Percentiles rank a stretch among this genome's conserved stretches.
These are phyloP conservation scores for Pueraria montana DNA, from an alignment of 306 rosid genomes.

Conservation along the genomic window DNA sequence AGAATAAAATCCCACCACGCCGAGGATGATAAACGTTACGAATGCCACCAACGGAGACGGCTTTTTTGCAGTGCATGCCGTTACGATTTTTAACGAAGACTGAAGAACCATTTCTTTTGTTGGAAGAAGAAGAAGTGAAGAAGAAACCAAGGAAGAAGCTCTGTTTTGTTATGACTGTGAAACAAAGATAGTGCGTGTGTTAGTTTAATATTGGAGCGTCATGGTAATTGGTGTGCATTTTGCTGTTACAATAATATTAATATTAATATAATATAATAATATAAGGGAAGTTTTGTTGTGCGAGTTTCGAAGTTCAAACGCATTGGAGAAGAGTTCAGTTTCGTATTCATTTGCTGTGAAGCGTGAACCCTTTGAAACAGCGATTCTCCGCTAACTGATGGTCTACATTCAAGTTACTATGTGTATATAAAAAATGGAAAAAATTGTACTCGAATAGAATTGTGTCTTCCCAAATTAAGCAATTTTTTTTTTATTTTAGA, in stretches of 20 bases:
- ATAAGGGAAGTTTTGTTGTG: not conserved
- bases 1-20: slow-evolving; percentile 60
- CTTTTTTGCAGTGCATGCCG: slow-evolving; percentile 32
- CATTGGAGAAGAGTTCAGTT: not conserved
- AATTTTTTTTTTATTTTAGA: too few species aligned
- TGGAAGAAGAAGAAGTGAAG: too few species aligned
- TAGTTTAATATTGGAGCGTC: not conserved
- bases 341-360: not conserved
- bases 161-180: not conserved
- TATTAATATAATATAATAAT: not conserved
- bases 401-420: not conserved
- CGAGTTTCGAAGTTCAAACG: not conserved
- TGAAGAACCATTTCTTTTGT: slow-evolving; percentile 57
- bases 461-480: not conserved
- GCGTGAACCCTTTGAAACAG: not conserved
- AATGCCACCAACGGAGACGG: slow-evolving; percentile 46
- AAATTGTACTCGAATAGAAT: not conserved
- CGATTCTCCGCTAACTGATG: not conserved
- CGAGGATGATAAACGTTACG: slow-evolving; percentile 44
- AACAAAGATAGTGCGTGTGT: not conserved
- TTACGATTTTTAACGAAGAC: slow-evolving; percentile 35
- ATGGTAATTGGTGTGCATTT: not conserved
- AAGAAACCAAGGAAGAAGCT: not conserved
- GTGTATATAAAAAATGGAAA: not conserved
- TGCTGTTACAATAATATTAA: not conserved